phyloP scores from a whole-genome alignment of 2,329 filamentous ascomycete species.

The Biscogniauxia mediterranea region DNA sequence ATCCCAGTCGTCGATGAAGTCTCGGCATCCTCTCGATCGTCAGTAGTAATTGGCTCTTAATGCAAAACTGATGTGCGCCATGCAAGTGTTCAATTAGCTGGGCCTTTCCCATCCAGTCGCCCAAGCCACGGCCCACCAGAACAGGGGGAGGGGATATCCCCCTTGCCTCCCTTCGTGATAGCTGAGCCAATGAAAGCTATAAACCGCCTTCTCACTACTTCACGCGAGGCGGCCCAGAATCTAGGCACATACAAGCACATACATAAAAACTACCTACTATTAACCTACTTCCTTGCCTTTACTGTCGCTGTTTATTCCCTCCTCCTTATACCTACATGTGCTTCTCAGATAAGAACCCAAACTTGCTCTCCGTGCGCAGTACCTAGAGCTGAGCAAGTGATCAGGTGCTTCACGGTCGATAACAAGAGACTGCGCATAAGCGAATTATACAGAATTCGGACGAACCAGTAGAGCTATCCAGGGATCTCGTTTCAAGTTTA shows the following conservation, averaged over 20 bases:
- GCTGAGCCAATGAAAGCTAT: constrained; percentile 12
- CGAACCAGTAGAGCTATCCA: neutral
- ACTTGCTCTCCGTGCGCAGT: too few relatives aligned
- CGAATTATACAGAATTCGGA: neutral
- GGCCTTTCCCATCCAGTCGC: neutral
- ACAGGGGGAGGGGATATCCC: neutral
- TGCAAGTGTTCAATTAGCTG: neutral
- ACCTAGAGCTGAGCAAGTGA: neutral
- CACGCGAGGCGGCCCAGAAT: neutral
- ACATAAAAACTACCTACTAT: too few relatives aligned
- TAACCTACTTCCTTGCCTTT: neutral
- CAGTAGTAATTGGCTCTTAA: neutral
- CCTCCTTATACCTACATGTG: neutral
- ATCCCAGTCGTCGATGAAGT: too few relatives aligned
- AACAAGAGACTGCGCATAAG: neutral
- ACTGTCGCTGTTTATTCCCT: neutral
- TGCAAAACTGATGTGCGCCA: neutral
- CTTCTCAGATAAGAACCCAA: neutral
- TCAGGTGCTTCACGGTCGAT: neutral
- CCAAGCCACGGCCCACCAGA: neutral
- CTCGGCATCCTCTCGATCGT: neutral
- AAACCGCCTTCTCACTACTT: constrained; percentile 3
- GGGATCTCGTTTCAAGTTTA: neutral
- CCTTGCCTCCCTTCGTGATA: neutral
- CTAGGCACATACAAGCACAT: neutral